Evolutionary conservation across 768 basidiomycete genomes (phyloP), one percentile per base, ranked within the genome.

Genomic region (Suillus clintonianus): DNA sequence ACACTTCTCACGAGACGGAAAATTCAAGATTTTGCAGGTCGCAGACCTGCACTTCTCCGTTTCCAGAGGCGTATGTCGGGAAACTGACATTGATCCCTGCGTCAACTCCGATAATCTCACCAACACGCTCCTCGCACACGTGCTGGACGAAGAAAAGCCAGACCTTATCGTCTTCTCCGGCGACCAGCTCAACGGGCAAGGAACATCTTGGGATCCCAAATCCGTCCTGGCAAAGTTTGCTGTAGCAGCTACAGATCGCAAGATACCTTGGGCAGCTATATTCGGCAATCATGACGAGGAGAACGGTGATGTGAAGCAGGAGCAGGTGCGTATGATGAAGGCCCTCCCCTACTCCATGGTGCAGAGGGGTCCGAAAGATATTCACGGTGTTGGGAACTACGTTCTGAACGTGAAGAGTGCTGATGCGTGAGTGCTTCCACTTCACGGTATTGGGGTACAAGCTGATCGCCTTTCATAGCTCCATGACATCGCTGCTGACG

Each of bases 231-330:
- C 95, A 15, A 98, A 98, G 76, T 96, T 96, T 70, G 88, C 94
- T 0, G 81, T 80, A 36, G 86, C 88, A 0, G 92, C 92, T 6
- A 90, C 89, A 15, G 86, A 89, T 14, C 84, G 88, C 54, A 76
- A 83, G 24, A 90, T 97, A 42, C 92, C 96, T 0, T 99, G 96
- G 96, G 87, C 94, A 4, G 90, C 89, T 0, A 84, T 98, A 3
- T 96, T 98, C 74, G 97, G 97, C 1, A 98, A 99, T 71, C 97
- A 99, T 74, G 97, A 98, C 68, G 85, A 87, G 50, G 91, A 95
- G 64, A 82, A 86, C 57, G 90, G 89, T 15, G 68, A 81, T 68
- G 63, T 78, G 34, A 87, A 89, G 66, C 85, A 82, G 36, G 83
- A 86, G 19, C 93, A 96, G 70, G 71, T 94, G 64, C 78, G 80